Conservation (phyloP, 2,329 filamentous ascomycete species). For the Trichophyton verrucosum region DNA sequence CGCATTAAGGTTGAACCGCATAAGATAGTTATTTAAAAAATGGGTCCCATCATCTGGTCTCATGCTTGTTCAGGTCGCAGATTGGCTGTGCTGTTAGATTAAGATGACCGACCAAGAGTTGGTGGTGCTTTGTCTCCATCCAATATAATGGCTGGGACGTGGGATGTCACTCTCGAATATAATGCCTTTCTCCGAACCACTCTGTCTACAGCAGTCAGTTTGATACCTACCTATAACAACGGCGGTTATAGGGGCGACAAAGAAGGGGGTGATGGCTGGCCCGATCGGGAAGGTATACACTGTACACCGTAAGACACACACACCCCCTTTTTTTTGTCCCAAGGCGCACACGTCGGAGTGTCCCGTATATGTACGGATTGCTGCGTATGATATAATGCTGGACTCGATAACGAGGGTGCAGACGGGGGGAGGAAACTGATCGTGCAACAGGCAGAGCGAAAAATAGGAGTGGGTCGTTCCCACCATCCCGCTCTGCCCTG, state of each 20-base stretch:
- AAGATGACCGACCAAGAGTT: not conserved
- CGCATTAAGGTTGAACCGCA: not conserved
- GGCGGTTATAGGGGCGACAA: not conserved
- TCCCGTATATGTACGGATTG: not conserved
- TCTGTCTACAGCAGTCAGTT: not conserved
- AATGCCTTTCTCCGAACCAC: not conserved
- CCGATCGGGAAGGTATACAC: not conserved
- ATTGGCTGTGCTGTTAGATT: not conserved
- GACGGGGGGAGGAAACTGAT: not conserved
- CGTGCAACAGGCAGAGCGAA: not conserved
- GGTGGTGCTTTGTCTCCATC: not conserved
- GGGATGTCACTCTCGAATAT: not conserved
- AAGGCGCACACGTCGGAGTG: not conserved
- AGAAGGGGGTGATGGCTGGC: not conserved
- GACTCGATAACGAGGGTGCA: not conserved
- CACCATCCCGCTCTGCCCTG: not conserved
- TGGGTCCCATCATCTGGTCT: not conserved
- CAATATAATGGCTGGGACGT: not conserved
- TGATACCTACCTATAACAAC: not conserved
- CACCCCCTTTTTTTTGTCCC: too few species aligned
- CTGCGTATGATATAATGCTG: not conserved
- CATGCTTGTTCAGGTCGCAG: constrained; percentile 1
- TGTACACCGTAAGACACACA: not conserved
- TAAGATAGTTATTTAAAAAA: not conserved
- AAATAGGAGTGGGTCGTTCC: not conserved